These are phyloP conservation scores for Zalerion maritima DNA, from an alignment of 495 filamentous ascomycete genomes.

Conservation along the genomic window DNA sequence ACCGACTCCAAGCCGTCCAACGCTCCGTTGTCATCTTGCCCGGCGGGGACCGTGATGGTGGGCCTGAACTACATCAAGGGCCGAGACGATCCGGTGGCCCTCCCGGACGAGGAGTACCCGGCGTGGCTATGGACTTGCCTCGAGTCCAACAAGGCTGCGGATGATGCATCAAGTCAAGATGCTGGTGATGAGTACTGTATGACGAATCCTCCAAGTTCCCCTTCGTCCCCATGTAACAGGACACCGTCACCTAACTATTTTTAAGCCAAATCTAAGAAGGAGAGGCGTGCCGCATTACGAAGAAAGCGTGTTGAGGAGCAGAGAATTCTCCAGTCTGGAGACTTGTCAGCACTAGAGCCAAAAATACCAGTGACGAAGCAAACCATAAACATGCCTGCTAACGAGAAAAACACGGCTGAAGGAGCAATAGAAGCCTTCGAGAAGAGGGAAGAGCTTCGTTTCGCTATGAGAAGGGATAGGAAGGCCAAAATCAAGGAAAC, in stretches of 20 bases:
- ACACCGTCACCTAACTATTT: neutral
- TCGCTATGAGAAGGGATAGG: constrained; percentile 55
- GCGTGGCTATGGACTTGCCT: constrained; percentile 79
- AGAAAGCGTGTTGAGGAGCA: constrained; percentile 47
- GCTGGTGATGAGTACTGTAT: constrained; percentile 61
- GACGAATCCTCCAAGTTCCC: constrained; percentile 17
- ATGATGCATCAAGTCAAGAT: constrained; percentile 21
- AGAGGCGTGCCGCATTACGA: constrained; percentile 52
- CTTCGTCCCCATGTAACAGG: neutral
- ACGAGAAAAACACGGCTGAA: constrained; percentile 40
- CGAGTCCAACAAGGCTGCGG: constrained; percentile 34
- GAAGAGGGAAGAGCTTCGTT: constrained; percentile 50
- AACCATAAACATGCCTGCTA: constrained; percentile 60
- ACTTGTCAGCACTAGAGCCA: constrained; percentile 48
- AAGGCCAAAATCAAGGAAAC: constrained; percentile 73
- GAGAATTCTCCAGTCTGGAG: constrained; percentile 46
- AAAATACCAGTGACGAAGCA: constrained; percentile 76
- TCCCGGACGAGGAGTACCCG: constrained; percentile 76
- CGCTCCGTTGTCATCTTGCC: constrained; percentile 32
- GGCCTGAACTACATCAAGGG: constrained; percentile 82
- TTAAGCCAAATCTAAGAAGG: constrained; percentile 66
- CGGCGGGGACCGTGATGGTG: constrained; percentile 55
- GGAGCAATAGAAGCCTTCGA: constrained; percentile 42
- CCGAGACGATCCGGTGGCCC: constrained; percentile 52
- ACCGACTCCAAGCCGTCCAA: neutral